phyloP scores from a whole-genome alignment of 2,329 filamentous ascomycete species.

The Colletotrichum brevisporum region DNA sequence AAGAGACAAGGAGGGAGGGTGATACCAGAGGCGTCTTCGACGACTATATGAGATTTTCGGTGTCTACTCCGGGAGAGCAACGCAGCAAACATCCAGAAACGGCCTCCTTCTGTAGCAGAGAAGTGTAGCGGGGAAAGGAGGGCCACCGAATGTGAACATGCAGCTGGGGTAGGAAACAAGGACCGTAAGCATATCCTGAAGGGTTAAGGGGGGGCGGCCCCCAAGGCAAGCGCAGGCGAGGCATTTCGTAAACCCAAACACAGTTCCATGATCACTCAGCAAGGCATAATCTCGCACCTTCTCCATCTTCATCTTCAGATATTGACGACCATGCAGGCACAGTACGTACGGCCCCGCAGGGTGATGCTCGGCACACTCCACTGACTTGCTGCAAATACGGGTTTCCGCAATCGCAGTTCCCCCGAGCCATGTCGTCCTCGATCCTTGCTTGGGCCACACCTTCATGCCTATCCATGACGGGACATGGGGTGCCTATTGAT shows the following conservation, averaged over 20 bases:
- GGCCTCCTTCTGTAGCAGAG: neutral
- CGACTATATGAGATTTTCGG: neutral
- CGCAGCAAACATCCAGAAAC: neutral
- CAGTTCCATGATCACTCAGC: conserved; percentile 3
- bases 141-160: too few relatives aligned
- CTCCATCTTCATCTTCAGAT: neutral
- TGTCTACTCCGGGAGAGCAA: neutral
- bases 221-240: neutral
- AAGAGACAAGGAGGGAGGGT: too few relatives aligned
- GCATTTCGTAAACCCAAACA: neutral
- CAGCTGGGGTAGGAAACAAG: too few relatives aligned
- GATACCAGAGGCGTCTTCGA: neutral
- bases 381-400: neutral
- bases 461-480: neutral
- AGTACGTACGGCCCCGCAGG: neutral
- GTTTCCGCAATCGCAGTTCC: neutral
- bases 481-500: neutral
- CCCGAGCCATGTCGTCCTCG: neutral
- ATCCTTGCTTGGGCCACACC: conserved; percentile 17
- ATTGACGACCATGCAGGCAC: neutral
- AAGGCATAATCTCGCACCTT: neutral
- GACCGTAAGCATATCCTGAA: neutral
- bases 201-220: neutral
- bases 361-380: neutral
- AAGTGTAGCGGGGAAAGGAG: neutral